phyloP scores from a whole-genome alignment of 2,329 filamentous ascomycete species.

The Exophiala dermatitidis region DNA sequence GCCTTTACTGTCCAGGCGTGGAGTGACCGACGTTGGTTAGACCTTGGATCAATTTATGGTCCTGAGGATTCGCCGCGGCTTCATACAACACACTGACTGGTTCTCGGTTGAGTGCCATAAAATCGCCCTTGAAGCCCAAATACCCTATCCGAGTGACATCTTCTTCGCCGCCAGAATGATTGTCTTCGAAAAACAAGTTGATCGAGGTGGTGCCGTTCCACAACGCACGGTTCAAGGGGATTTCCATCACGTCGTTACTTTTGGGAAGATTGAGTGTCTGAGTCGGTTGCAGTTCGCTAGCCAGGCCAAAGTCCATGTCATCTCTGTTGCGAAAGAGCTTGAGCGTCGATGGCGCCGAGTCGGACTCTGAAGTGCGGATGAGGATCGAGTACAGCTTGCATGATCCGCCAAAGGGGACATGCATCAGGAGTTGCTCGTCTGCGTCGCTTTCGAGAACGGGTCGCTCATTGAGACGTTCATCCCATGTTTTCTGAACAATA shows the following conservation, averaged over 20 bases:
- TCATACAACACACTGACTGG: constrained; percentile 87
- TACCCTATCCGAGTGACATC: constrained; percentile 74
- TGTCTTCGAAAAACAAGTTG: constrained; percentile 84
- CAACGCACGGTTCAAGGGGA: constrained; percentile 76
- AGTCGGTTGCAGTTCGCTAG: constrained; percentile 60
- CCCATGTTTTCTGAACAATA: constrained; percentile 86
- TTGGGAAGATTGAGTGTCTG: constrained; percentile 64
- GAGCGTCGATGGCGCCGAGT: constrained; percentile 69
- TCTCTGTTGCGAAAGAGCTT: constrained; percentile 83
- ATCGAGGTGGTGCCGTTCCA: constrained; percentile 82
- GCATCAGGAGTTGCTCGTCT: constrained; percentile 91
- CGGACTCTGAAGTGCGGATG: constrained; percentile 66
- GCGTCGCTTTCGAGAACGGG: constrained; percentile 78
- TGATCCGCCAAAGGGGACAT: constrained; percentile 87
- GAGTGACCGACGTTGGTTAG: constrained; percentile 35
- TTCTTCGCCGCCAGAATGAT: constrained; percentile 73
- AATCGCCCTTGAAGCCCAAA: constrained; percentile 89
- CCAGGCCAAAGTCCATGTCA: constrained; percentile 75
- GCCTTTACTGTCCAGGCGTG: constrained; percentile 38
- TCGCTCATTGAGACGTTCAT: constrained; percentile 61
- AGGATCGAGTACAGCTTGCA: constrained; percentile 87
- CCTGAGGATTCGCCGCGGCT: constrained; percentile 80
- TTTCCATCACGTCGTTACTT: constrained; percentile 66
- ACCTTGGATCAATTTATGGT: constrained; percentile 56
- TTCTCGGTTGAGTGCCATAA: constrained; percentile 76